These are phyloP conservation scores for Periglandula ipomoeae DNA, from an alignment of 2,329 filamentous ascomycete species.

Conservation along the genomic window DNA sequence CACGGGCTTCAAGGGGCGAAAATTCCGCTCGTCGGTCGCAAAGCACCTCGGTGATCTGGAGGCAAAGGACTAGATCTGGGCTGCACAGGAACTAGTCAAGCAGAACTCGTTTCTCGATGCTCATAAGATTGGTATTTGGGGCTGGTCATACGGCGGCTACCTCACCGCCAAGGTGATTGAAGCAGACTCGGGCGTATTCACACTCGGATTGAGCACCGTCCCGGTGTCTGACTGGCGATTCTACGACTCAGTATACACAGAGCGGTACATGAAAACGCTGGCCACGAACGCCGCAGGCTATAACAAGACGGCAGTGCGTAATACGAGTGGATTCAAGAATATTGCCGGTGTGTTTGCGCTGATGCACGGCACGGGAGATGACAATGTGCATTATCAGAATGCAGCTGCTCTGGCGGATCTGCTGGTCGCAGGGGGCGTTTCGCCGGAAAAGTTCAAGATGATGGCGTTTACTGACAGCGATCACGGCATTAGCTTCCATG, in stretches of 20 bases:
- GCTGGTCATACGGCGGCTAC: slow-evolving; percentile 62
- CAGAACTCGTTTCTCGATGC: slow-evolving; percentile 46
- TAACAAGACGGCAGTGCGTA: slow-evolving; percentile 48
- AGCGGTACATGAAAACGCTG: slow-evolving; percentile 62
- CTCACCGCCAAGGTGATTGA: slow-evolving; percentile 59
- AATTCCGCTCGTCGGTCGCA: slow-evolving; percentile 49
- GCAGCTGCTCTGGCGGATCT: slow-evolving; percentile 51
- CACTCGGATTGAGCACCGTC: slow-evolving; percentile 53
- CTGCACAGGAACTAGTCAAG: slow-evolving; percentile 44
- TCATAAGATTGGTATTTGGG: slow-evolving; percentile 55
- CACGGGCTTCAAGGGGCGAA: slow-evolving; percentile 54
- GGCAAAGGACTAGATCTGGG: slow-evolving; percentile 58
- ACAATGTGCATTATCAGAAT: slow-evolving; percentile 66
- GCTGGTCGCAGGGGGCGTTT: slow-evolving; percentile 48
- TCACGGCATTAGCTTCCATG: slow-evolving; percentile 16
- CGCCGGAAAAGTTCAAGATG: slow-evolving; percentile 52
- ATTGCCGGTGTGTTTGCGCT: slow-evolving; percentile 51
- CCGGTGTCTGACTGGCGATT: slow-evolving; percentile 62
- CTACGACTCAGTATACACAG: slow-evolving; percentile 64
- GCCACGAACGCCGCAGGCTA: slow-evolving; percentile 50
- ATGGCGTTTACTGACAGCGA: slow-evolving; percentile 45
- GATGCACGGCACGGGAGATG: slow-evolving; percentile 58
- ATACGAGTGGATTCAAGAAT: slow-evolving; percentile 51
- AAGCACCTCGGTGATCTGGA: slow-evolving; percentile 54
- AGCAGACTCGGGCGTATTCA: slow-evolving; percentile 49